Base-by-base conservation (phyloP, 768 basidiomycete genomes). In the Boletus vermiculosoides region DNA sequence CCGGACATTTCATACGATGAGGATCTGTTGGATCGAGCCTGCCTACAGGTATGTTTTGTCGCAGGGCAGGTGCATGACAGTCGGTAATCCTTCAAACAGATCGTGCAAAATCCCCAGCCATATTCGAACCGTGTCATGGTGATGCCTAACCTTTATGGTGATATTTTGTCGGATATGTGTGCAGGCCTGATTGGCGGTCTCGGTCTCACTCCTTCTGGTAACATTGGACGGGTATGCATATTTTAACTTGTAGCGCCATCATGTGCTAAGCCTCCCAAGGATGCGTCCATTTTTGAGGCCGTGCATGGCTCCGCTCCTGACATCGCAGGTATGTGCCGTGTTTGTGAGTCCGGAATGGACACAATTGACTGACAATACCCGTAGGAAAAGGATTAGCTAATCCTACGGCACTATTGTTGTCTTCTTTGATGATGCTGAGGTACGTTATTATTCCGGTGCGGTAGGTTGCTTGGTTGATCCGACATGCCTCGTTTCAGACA, bases 261-360 rank as follows among this genome's bases (percentile, higher is more conserved):
- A 44, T 52, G 12, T 49, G 60, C 62, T 66, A n/a, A 60, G 50
- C 61, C 34, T 66, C 34, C 39, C 56, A 25, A 94, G 90, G 94
- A 98, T 74, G 97, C 97, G 36, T 98, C 95, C 54, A 99, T 99
- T 73, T 99, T 98, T 66, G 97, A 99, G 78, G 97, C 97, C 59
- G 97, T 99, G 12, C 97, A 99, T 76, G 97, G 97, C 55, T 98
- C 95, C 20, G 97, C 97, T 8, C 96, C 97, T n/a, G 97, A 98
- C 73, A 99, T 98, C 70, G 96, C 92, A 62, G 95, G 92, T 78
- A 77, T 69, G 78, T 75, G 58, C 49, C 9, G 37, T 48, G 34
- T 45, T 52, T 36, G 20, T 33, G 25, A 36, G 40, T 39, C 31
- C 33, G 13, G 3, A 53, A 42, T 8, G 30, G 22, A 36, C 10